Conservation (phyloP, 768 basidiomycete genomes). For the Coprinopsis cinerea region DNA sequence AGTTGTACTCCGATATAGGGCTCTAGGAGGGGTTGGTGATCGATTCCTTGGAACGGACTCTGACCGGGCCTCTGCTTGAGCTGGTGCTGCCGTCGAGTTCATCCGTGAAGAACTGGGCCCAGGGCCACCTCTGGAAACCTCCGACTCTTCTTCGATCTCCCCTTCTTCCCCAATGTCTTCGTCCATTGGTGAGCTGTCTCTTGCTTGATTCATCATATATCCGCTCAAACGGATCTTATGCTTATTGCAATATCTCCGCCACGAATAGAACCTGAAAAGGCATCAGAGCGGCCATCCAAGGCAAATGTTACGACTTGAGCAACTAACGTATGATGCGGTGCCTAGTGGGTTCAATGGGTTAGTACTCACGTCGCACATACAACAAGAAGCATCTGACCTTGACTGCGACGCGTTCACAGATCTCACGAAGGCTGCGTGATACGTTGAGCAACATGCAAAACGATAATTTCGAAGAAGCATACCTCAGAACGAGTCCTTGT, state of each 20-base stretch:
- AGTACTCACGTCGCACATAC: not conserved
- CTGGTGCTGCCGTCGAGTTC: slow-evolving; percentile 20
- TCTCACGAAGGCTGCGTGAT: slow-evolving; percentile 58
- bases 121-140: not conserved
- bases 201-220: slow-evolving; percentile 61
- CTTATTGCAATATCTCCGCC: slow-evolving; percentile 90
- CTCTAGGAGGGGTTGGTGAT: slow-evolving; percentile 77
- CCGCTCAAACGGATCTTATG: slow-evolving; percentile 87
- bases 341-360: slow-evolving; percentile 34
- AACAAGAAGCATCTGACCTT: slow-evolving; percentile 40
- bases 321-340: slow-evolving; percentile 74
- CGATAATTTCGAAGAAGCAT: slow-evolving; percentile 4
- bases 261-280: slow-evolving; percentile 69
- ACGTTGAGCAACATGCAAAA: not conserved
- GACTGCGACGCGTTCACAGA: slow-evolving; percentile 81
- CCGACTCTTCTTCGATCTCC: slow-evolving; percentile 33
- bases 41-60: slow-evolving; percentile 39
- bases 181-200: slow-evolving; percentile 22
- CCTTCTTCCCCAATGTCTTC: slow-evolving; percentile 40
- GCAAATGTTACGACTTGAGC: not conserved
- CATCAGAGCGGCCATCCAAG: not conserved
- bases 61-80: no score
- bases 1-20: slow-evolving; percentile 77
- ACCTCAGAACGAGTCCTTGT: slow-evolving; percentile 80
- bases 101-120: slow-evolving; percentile 10